Conservation (phyloP, 2,329 filamentous ascomycete genomes). For the Neonectria neomacrospora region DNA sequence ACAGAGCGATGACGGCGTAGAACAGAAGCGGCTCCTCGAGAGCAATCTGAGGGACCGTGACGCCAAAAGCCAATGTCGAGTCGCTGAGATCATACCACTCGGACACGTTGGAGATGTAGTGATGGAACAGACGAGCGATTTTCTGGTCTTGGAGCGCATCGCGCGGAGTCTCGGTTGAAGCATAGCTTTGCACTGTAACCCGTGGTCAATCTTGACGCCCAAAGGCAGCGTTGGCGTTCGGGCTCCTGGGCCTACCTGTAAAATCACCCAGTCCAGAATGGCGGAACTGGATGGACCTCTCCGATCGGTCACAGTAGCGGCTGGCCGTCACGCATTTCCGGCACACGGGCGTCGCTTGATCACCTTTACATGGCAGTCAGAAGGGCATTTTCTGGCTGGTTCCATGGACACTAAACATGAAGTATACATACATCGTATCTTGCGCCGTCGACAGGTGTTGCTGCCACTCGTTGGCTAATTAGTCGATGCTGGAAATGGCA, state of each 20-base stretch:
- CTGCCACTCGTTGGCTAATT: slow-evolving; percentile 29
- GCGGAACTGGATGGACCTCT: slow-evolving; percentile 30
- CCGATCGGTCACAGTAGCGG: slow-evolving; percentile 50
- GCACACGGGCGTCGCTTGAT: slow-evolving; percentile 48
- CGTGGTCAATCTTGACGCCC: slow-evolving; percentile 1
- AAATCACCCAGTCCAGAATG: background rate
- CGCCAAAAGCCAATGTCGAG: slow-evolving; percentile 48
- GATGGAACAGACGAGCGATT: slow-evolving; percentile 51
- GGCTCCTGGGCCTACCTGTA: background rate
- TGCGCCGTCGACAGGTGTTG: slow-evolving; percentile 52
- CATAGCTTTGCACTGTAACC: slow-evolving; percentile 23
- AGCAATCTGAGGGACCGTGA: slow-evolving; percentile 49
- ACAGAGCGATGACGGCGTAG: slow-evolving; percentile 57
- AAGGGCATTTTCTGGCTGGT: background rate
- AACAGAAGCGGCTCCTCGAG: slow-evolving; percentile 56
- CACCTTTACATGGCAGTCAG: slow-evolving; percentile 43
- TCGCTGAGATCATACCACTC: slow-evolving; percentile 62
- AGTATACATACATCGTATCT: slow-evolving; percentile 49
- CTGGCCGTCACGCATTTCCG: slow-evolving; percentile 46
- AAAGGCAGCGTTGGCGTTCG: background rate
- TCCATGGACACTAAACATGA: background rate
- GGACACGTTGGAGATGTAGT: slow-evolving; percentile 54
- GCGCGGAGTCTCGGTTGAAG: slow-evolving; percentile 38
- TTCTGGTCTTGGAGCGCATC: slow-evolving; percentile 46
- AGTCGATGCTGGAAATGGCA: background rate